Base-by-base conservation (phyloP, 495 filamentous ascomycete genomes). In the Xylaria nigripes region DNA sequence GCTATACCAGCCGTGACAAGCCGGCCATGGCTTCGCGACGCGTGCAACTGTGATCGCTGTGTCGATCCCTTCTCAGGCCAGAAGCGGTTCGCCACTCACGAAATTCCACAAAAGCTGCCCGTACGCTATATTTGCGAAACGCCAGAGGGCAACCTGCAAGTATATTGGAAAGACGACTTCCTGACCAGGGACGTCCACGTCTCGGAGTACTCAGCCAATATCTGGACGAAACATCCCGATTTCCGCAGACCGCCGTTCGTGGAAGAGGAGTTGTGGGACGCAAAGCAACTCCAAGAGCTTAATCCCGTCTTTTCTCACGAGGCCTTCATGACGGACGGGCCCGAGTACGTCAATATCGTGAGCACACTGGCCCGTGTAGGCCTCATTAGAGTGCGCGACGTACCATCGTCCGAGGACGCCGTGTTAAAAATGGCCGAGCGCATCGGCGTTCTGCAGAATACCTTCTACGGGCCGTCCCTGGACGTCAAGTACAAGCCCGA, bases 381-480 rank as follows among this genome's bases (percentile, higher is more conserved):
- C 0, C 61, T 96, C 0, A 60, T 95, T 19, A 87, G 94, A 64
- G 60, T 96, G 4, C 79, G 78, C 40, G 75, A 78, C 40, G 83
- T 93, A 22, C 89, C 90, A 0, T 65, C 74, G 9, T 70, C 80
- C 7, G 83, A 84, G 24, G 70, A 77, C 23, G 74, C 82, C 41
- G 85, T 95, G 7, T 76, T 80, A 52, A 69, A 72, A 36, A 81
- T 97, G 42, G 86, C 82, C 2, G 72, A 71, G 7, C 76, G 83
- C 27, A 87, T 96, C 51, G 90, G 90, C 0, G 76, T 77, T 0
- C 61, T 95, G 10, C 83, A 87, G 49, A 81, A 87, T 57, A 87
- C 89, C 15, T 93, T 97, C 65, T 96, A 96, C 70, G 92, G 92
- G 29, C 67, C 70, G 41, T 95, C 89, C 1, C 96, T 89, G 86